Evolutionary conservation across 306 rosid species (phyloP), one percentile per base, ranked within the genome.

Genomic region (Lagenaria siceraria): DNA sequence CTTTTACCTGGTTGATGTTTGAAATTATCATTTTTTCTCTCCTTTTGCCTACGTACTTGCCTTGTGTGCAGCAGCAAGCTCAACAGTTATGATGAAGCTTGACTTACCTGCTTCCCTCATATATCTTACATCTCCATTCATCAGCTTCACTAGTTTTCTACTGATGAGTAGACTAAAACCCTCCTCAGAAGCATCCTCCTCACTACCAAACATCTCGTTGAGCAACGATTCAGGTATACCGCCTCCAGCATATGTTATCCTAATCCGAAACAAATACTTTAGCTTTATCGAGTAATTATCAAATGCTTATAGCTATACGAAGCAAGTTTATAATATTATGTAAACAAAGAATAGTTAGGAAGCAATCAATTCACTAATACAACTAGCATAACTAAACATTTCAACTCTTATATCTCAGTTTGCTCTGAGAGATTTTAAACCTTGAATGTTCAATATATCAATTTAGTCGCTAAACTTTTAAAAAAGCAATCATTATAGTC

Each of bases 61-160:
- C 71, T 83, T 74, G 29, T 74, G 78, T 21, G 65, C 69, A 24
- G 69, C 71, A 56, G 97, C 97, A 75, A 95, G 97, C 85, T 95
- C 96, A 46, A 68, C 92, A 9, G 97, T 80, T 75, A 92, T 81
- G 83, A 90, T 89, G 83, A 95, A 90, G 77, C 87, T 87, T 3
- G 96, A 83, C 77, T 78, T 92, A n/a, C 90, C 96, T 21, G 83
- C 96, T 89, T 92, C 97, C 79, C 88, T 87, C 55, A 95, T 82
- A 83, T 90, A 92, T 46, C 84, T 88, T 19, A 92, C 91, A 56
- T 90, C 97, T 53, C 99, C 99, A 76, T 86, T 90, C 97, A 95
- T 95, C 27, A 90, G 92, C 84, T 89, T 89, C 83, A 92, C 85
- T 62, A 95, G 87, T 78, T 89, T 92, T 78, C 97, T 85, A 81